Conservation (phyloP, 176 grass and related monocot species). For the Juncus effusus region DNA sequence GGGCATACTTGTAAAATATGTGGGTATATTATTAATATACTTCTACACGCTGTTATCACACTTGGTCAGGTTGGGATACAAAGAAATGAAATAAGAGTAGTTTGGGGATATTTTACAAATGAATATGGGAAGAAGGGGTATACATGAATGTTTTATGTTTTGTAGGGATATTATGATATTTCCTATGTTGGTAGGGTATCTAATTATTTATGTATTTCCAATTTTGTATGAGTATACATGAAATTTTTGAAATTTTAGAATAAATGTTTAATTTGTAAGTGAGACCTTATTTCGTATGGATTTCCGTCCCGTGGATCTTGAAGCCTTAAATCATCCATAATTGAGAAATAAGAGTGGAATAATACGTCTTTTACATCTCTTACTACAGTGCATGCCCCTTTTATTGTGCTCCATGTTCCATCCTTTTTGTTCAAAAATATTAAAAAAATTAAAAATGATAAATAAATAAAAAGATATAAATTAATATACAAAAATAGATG, state of each 20-base stretch:
- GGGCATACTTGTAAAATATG: background rate
- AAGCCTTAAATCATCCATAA: constrained; percentile 77
- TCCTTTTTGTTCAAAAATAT: constrained; percentile 47
- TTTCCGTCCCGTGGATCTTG: constrained; percentile 50
- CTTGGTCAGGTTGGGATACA: too few species aligned
- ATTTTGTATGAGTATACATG: too few species aligned
- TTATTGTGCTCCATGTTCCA: constrained; percentile 92
- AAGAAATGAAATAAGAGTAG: too few species aligned
- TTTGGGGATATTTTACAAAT: too few species aligned
- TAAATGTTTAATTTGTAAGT: constrained; percentile 9
- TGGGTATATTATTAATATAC: too few species aligned
- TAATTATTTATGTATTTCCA: too few species aligned
- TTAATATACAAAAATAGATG: background rate
- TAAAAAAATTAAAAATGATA: constrained; percentile 8
- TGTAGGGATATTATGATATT: too few species aligned
- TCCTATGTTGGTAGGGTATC: too few species aligned
- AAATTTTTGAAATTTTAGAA: too few species aligned
- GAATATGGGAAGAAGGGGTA: too few species aligned
- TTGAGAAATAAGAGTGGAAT: constrained; percentile 87
- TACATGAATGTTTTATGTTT: too few species aligned
- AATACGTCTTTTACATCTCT: constrained; percentile 89
- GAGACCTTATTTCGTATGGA: constrained; percentile 85
- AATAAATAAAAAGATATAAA: background rate
- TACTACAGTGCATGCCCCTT: constrained; percentile 76
- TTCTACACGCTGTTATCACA: too few species aligned